Evolutionary conservation across 1,139 yeast species (phyloP).

Genomic region (Spathaspora sp.): DNA sequence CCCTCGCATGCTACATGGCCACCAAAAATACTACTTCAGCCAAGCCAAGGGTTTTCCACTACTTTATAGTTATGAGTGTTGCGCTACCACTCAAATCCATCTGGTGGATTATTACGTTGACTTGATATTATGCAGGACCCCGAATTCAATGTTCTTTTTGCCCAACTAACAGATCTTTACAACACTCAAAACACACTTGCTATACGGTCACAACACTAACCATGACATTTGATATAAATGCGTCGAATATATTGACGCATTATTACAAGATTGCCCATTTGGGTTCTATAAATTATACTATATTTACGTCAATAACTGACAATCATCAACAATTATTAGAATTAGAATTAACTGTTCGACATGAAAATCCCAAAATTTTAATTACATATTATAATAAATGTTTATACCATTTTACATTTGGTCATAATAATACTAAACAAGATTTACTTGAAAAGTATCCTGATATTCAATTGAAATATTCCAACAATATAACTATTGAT

Average conservation of each 20-base stretch:
- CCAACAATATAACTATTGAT: slow-evolving; percentile 29
- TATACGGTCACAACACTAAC: background rate
- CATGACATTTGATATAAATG: slow-evolving; percentile 18
- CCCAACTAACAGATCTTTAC: too few relatives aligned
- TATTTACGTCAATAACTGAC: slow-evolving; percentile 29
- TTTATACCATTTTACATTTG: slow-evolving; percentile 55
- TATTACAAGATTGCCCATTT: slow-evolving; percentile 44
- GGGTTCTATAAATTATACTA: slow-evolving; percentile 30
- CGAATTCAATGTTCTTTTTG: too few relatives aligned
- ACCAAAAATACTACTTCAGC: too few relatives aligned
- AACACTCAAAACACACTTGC: too few relatives aligned
- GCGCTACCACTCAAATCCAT: too few relatives aligned
- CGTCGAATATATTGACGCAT: slow-evolving; percentile 35
- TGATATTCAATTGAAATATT: slow-evolving; percentile 30
- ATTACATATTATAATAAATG: slow-evolving; percentile 62
- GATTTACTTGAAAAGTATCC: slow-evolving; percentile 35
- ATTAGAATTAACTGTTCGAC: slow-evolving; percentile 58
- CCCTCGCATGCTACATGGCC: too few relatives aligned
- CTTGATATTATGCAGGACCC: too few relatives aligned
- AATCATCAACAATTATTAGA: slow-evolving; percentile 50
- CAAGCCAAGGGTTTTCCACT: too few relatives aligned
- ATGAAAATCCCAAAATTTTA: slow-evolving; percentile 49
- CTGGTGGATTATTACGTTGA: too few relatives aligned
- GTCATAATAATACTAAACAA: slow-evolving; percentile 26
- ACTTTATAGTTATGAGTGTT: too few relatives aligned